These are phyloP conservation scores for Diophrys appendiculata DNA, from an alignment of 73 alveolate genomes.

Conservation along the genomic window DNA sequence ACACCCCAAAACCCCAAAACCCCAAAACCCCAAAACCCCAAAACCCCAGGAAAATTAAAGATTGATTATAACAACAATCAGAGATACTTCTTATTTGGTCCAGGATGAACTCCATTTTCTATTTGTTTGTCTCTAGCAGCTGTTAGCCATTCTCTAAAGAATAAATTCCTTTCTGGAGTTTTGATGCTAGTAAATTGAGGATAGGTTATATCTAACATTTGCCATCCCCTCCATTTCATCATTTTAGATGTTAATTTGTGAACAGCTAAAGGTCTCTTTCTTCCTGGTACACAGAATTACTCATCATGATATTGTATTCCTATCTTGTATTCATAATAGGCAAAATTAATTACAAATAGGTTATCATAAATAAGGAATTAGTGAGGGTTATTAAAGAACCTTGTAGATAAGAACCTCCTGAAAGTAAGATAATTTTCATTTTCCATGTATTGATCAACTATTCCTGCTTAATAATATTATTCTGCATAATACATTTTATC, in stretches of 20 bases:
- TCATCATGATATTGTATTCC: neutral
- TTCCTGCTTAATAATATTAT: neutral
- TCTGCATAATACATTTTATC: slow-evolving; percentile 27
- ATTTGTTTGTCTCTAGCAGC: neutral
- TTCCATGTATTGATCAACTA: neutral
- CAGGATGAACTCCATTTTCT: neutral
- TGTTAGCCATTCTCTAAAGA: neutral
- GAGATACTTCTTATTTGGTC: neutral
- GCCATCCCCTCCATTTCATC: neutral
- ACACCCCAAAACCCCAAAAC: no score
- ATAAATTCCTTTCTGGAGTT: neutral
- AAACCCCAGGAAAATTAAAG: no score
- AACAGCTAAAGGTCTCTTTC: neutral
- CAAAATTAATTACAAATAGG: neutral
- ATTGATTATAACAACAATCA: no score
- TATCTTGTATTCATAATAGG: neutral
- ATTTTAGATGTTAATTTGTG: neutral
- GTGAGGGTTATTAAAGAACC: no score
- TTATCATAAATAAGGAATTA: no score
- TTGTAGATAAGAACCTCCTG: neutral
- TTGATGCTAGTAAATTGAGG: neutral
- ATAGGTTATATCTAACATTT: neutral
- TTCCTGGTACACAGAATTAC: neutral
- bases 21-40: no score
- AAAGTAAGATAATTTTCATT: neutral